These are phyloP conservation scores for Cutaneotrichosporon cutaneum DNA, from an alignment of 1,284 basidiomycete genomes.

Conservation along the genomic window DNA sequence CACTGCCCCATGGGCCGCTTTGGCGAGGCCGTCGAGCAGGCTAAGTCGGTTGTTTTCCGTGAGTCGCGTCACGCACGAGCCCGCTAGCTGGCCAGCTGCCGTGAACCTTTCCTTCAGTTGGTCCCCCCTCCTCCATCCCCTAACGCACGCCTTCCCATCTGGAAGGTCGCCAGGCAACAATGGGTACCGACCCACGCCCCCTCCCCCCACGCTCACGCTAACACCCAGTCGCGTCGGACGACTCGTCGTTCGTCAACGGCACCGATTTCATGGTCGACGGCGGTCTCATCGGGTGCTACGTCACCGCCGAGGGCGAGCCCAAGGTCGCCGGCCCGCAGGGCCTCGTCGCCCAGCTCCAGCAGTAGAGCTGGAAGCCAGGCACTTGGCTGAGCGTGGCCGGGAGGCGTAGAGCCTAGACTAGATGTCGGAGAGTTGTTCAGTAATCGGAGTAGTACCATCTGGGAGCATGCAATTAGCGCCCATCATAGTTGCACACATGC, in stretches of 20 bases:
- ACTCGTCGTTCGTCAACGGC: constrained; percentile 63
- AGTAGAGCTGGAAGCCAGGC: constrained; percentile 11
- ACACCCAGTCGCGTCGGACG: constrained; percentile 54
- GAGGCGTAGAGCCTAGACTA: not conserved
- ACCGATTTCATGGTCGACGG: constrained; percentile 93
- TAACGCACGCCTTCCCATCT: not conserved
- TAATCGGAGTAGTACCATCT: not conserved
- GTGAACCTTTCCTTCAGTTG: not conserved
- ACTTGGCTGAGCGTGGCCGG: not conserved
- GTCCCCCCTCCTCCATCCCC: not conserved
- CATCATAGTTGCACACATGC: not conserved
- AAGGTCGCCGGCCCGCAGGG: constrained; percentile 32
- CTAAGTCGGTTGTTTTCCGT: constrained; percentile 87
- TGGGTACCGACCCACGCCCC: not conserved
- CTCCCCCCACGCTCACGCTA: not conserved
- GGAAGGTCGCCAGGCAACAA: too few relatives aligned
- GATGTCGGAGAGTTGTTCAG: constrained; percentile 3
- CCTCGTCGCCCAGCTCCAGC: constrained; percentile 16
- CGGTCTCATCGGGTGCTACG: constrained; percentile 83
- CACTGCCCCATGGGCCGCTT: constrained; percentile 97
- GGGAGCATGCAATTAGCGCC: constrained; percentile 10
- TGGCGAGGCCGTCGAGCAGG: constrained; percentile 92
- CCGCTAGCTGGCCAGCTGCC: not conserved
- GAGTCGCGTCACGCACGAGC: constrained; percentile 49
- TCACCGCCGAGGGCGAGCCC: constrained; percentile 53